phyloP scores from a whole-genome alignment of 148 eudicot species.

The Silene uniflora region DNA sequence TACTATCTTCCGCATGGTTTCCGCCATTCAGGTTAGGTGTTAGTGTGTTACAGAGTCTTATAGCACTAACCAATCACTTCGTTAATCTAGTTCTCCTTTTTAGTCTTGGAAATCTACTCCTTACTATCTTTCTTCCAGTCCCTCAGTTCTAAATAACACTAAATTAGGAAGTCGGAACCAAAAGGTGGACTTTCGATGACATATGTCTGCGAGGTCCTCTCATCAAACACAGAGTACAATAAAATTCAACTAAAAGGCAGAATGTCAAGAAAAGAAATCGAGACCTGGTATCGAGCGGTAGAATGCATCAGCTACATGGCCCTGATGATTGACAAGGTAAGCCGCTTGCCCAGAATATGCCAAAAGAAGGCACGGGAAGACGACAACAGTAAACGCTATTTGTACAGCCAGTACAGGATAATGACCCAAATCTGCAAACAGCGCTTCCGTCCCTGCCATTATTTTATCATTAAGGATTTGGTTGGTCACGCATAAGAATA shows the following conservation, averaged over 20 bases:
- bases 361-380: conserved; percentile 93
- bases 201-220: background rate
- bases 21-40: no score
- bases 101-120: no score
- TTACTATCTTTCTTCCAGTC: no score
- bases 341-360: conserved; percentile 99
- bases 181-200: background rate
- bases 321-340: conserved; percentile 65
- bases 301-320: conserved; percentile 77
- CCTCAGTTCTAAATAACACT: no score
- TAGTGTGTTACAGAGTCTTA: no score
- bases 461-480: conserved; percentile 6
- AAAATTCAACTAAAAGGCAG: background rate
- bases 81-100: no score
- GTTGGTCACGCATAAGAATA: background rate
- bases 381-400: conserved; percentile 82
- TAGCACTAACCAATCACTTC: no score
- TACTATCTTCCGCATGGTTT: no score
- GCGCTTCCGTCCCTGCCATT: conserved; percentile 87
- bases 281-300: conserved; percentile 95
- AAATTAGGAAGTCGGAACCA: no score
- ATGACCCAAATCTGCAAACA: conserved; percentile 91
- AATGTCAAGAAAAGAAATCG: conserved; percentile 7
- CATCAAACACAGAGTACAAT: background rate
- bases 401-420: conserved; percentile 89